phyloP scores from a whole-genome alignment of 257 asterid species.

The Nicotiana benthamiana region DNA sequence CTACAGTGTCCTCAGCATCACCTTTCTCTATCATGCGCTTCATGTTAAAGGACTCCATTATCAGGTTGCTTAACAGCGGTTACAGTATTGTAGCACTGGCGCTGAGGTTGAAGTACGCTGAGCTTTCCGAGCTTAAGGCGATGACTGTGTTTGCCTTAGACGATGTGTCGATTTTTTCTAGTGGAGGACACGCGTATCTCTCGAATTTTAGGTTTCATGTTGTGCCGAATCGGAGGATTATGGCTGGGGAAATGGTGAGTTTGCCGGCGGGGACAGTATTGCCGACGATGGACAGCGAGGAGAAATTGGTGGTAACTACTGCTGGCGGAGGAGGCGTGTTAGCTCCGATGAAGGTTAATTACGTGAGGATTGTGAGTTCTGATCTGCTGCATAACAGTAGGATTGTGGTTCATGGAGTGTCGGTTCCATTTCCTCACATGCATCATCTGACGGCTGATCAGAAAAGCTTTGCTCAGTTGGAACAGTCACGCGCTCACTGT shows the following conservation, averaged over 20 bases:
- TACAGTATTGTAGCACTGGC: slow-evolving; percentile 61
- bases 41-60: slow-evolving; percentile 56
- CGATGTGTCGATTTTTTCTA: slow-evolving; percentile 46
- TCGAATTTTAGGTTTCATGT: slow-evolving; percentile 56
- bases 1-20: slow-evolving; percentile 23
- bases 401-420: slow-evolving; percentile 50
- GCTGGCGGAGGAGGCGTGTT: slow-evolving; percentile 52
- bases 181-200: slow-evolving; percentile 43
- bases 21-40: slow-evolving; percentile 34
- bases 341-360: slow-evolving; percentile 54
- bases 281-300: slow-evolving; percentile 49
- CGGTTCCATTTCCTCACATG: slow-evolving; percentile 57
- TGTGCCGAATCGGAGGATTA: slow-evolving; percentile 53
- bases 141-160: slow-evolving; percentile 64
- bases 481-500: slow-evolving; percentile 25
- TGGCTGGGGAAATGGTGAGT: slow-evolving; percentile 50
- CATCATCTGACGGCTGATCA: slow-evolving; percentile 23
- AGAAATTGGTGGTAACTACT: slow-evolving; percentile 49
- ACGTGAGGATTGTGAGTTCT: slow-evolving; percentile 37
- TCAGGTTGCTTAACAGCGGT: slow-evolving; percentile 48
- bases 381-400: slow-evolving; percentile 60
- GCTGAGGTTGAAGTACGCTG: slow-evolving; percentile 44
- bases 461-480: slow-evolving; percentile 21
- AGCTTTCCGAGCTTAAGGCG: slow-evolving; percentile 42
- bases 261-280: slow-evolving; percentile 34